These are phyloP conservation scores for Phytophthora pini DNA, from an alignment of 352 stramenopile genomes.

Conservation along the genomic window DNA sequence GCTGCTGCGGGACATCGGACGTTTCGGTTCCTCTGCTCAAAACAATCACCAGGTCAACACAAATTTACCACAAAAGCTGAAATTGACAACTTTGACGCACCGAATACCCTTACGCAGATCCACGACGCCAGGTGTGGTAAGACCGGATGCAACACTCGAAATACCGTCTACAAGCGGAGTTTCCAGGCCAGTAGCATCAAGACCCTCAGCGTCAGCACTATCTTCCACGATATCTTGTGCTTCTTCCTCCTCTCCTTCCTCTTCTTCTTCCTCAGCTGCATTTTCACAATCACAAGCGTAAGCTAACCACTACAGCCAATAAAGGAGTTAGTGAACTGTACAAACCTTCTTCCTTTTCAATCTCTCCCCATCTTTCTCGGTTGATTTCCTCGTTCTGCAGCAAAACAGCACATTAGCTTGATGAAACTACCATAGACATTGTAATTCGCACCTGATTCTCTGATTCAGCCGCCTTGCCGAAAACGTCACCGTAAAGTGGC, in stretches of 20 bases:
- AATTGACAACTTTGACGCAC: slow-evolving; percentile 26
- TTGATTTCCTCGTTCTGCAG: slow-evolving; percentile 55
- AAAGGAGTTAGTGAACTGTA: slow-evolving; percentile 1
- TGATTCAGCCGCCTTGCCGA: slow-evolving; percentile 68
- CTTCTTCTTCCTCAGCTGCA: slow-evolving; percentile 48
- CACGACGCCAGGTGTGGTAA: slow-evolving; percentile 74
- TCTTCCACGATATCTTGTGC: slow-evolving; percentile 40
- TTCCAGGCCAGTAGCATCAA: slow-evolving; percentile 67
- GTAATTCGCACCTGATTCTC: slow-evolving; percentile 32
- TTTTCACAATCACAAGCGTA: slow-evolving; percentile 11
- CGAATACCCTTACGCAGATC: slow-evolving; percentile 83
- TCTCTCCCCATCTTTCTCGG: slow-evolving; percentile 73
- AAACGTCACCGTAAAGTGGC: slow-evolving; percentile 98
- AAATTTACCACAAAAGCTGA: background rate
- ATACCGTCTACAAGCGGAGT: slow-evolving; percentile 69
- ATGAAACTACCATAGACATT: background rate
- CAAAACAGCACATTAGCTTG: slow-evolving; percentile 12
- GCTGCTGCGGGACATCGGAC: slow-evolving; percentile 65
- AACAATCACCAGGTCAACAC: slow-evolving; percentile 10
- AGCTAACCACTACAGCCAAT: background rate
- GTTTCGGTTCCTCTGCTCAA: slow-evolving; percentile 59
- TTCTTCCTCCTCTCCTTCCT: slow-evolving; percentile 61
- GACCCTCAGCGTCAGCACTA: slow-evolving; percentile 28
- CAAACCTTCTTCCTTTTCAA: slow-evolving; percentile 69
- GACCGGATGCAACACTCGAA: slow-evolving; percentile 69